Conservation (phyloP, 2,329 filamentous ascomycete genomes). For the Endoconidiophora polonica region DNA sequence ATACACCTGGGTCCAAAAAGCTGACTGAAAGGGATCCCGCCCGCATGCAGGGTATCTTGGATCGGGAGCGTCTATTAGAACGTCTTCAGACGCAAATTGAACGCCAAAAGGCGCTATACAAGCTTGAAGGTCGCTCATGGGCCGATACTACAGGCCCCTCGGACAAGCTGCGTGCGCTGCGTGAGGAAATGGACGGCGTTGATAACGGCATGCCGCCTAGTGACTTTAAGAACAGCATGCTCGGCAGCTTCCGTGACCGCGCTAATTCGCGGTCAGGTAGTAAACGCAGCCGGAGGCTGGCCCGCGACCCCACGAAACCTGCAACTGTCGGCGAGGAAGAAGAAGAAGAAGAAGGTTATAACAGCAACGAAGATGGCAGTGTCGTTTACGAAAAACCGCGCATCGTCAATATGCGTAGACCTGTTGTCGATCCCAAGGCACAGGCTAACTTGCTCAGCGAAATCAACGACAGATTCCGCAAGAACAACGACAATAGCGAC, state of each 20-base stretch:
- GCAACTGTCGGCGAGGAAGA: constrained; percentile 16
- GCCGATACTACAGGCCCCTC: constrained; percentile 68
- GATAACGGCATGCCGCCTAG: constrained; percentile 24
- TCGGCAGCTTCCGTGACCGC: constrained; percentile 53
- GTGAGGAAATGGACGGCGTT: constrained; percentile 79
- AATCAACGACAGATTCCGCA: constrained; percentile 48
- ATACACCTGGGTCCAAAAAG: constrained; percentile 28
- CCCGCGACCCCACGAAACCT: constrained; percentile 6
- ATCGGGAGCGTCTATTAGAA: constrained; percentile 83
- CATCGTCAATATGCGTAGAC: constrained; percentile 62
- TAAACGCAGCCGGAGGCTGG: constrained; percentile 36
- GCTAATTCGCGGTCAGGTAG: constrained; percentile 40
- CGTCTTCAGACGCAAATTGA: constrained; percentile 90
- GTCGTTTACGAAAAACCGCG: constrained; percentile 63
- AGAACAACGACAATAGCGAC: constrained; percentile 44
- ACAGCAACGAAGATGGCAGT: constrained; percentile 34
- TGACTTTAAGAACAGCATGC: constrained; percentile 54
- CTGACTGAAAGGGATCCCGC: constrained; percentile 49
- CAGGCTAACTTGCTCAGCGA: constrained; percentile 57
- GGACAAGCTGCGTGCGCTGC: constrained; percentile 76
- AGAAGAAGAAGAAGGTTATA: constrained; percentile 29
- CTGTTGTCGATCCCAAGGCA: constrained; percentile 46
- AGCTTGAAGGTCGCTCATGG: constrained; percentile 87
- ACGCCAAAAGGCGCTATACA: constrained; percentile 92
- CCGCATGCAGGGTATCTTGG: constrained; percentile 80